phyloP scores from a whole-genome alignment of 2,329 filamentous ascomycete species.

The Verticillium nonalfalfae region DNA sequence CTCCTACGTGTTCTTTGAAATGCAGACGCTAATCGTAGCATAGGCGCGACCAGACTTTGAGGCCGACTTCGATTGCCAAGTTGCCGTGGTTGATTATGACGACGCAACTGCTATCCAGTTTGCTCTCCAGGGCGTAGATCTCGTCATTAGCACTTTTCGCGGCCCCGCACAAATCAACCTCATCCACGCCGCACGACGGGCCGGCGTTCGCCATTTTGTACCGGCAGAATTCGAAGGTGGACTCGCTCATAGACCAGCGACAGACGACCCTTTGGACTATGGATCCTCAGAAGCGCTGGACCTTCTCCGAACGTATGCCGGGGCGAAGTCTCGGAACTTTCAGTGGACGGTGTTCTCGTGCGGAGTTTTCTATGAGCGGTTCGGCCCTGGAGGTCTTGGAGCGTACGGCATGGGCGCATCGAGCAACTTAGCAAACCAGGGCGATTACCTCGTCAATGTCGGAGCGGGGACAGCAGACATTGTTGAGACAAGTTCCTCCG shows the following conservation, averaged over 20 bases:
- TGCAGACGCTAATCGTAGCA: conserved; percentile 10
- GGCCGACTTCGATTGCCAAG: conserved; percentile 52
- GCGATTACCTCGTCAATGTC: conserved; percentile 62
- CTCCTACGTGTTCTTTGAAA: not conserved
- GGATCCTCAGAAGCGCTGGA: conserved; percentile 50
- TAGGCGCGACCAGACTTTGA: conserved; percentile 50
- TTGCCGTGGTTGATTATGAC: conserved; percentile 62
- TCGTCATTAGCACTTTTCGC: conserved; percentile 68
- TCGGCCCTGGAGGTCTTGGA: conserved; percentile 60
- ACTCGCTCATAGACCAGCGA: conserved; percentile 43
- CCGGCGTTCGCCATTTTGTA: conserved; percentile 61
- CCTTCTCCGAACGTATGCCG: conserved; percentile 47
- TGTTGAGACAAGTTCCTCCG: conserved; percentile 45
- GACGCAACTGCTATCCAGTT: conserved; percentile 52
- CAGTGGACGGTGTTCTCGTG: conserved; percentile 67
- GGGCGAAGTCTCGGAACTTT: conserved; percentile 43
- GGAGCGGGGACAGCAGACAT: conserved; percentile 52
- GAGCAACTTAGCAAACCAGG: conserved; percentile 48
- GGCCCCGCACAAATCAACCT: conserved; percentile 61
- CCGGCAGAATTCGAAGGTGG: conserved; percentile 71
- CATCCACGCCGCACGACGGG: conserved; percentile 63
- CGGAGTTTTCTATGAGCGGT: conserved; percentile 70
- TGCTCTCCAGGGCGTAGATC: conserved; percentile 64
- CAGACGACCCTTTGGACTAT: conserved; percentile 54
- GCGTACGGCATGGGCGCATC: conserved; percentile 51